Conservation (phyloP, 352 stramenopile genomes). For the Phytophthora aleatoria region DNA sequence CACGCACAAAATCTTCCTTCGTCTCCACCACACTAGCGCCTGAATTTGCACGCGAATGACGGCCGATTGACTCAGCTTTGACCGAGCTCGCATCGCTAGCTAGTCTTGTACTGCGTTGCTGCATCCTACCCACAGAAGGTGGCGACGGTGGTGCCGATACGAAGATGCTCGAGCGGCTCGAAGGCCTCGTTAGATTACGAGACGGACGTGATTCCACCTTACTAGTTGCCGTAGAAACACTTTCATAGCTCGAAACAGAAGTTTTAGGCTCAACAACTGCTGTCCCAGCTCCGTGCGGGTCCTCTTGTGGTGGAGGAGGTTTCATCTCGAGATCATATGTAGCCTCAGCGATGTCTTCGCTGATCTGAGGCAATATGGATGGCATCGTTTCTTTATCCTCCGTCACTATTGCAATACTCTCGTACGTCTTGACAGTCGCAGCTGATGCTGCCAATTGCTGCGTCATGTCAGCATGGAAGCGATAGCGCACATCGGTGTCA, state of each 20-base stretch:
- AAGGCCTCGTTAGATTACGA: background rate
- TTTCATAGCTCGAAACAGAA: background rate
- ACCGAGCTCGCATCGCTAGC: constrained; percentile 8
- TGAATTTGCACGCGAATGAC: constrained; percentile 10
- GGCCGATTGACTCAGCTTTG: constrained; percentile 5
- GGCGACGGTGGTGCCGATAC: constrained; percentile 8
- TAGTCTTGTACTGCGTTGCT: background rate
- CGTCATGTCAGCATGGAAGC: constrained; percentile 37
- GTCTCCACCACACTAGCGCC: constrained; percentile 6
- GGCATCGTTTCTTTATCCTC: constrained; percentile 15
- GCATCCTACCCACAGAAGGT: constrained; percentile 1
- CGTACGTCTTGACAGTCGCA: constrained; percentile 41
- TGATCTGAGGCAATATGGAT: background rate
- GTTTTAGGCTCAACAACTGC: background rate
- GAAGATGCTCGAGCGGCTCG: constrained; percentile 31
- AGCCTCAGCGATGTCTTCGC: background rate
- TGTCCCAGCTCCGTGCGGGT: background rate
- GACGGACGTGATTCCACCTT: background rate
- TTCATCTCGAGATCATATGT: background rate
- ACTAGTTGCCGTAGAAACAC: too few species aligned
- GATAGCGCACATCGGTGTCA: constrained; percentile 29
- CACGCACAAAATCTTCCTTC: constrained; percentile 39
- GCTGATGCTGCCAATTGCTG: constrained; percentile 22
- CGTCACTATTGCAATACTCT: constrained; percentile 55
- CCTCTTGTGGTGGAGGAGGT: background rate